These are phyloP conservation scores for Hyphodiscus sp. DNA, from an alignment of 2,329 filamentous ascomycete species.

Conservation along the genomic window DNA sequence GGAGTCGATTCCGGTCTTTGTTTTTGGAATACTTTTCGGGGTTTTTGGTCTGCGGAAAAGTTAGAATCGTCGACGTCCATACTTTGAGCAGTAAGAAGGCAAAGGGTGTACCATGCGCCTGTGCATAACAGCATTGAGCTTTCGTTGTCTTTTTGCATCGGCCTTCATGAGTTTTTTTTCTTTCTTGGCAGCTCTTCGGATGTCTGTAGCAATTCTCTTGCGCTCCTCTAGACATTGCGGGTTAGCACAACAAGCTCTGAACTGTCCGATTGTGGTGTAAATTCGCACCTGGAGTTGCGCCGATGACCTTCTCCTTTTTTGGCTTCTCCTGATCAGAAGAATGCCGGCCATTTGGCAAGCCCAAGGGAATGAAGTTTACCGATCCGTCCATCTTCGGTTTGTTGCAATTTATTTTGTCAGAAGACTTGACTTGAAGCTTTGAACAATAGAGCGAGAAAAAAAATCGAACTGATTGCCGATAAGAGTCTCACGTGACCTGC, in stretches of 20 bases:
- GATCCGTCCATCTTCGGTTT: neutral
- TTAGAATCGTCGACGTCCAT: neutral
- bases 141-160: conserved; percentile 23
- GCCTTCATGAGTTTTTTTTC: conserved; percentile 25
- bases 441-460: no score
- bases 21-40: conserved; percentile 31
- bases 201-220: conserved; percentile 18
- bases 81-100: neutral
- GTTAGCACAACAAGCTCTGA: neutral
- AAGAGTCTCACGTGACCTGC: neutral
- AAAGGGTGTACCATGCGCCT: conserved; percentile 15
- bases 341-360: neutral
- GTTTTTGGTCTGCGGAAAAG: conserved; percentile 24
- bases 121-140: conserved; percentile 21
- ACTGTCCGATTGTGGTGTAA: neutral
- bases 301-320: conserved; percentile 3
- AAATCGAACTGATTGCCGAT: neutral
- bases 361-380: conserved; percentile 12
- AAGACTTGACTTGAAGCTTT: neutral
- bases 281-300: conserved; percentile 6
- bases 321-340: neutral
- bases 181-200: conserved; percentile 18
- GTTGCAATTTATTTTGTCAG: neutral
- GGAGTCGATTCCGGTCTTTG: conserved; percentile 28
- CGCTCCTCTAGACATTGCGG: conserved; percentile 16